Evolutionary conservation across 352 stramenopile genomes (phyloP).

Genomic region (Globisporangium camurandrum): DNA sequence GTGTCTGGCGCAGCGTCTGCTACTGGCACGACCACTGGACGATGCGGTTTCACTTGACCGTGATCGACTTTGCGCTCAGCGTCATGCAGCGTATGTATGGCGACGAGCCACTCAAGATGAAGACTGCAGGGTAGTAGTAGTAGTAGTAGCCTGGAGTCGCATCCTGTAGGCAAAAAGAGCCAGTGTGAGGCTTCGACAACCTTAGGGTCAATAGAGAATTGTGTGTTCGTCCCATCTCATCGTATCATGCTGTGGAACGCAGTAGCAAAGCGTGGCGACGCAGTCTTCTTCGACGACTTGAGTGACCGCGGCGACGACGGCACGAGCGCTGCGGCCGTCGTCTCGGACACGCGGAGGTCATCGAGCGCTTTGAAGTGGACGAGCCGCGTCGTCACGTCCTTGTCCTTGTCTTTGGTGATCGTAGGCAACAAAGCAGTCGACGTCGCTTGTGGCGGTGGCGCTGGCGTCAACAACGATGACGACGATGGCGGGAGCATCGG

Average conservation of each 20-base stretch:
- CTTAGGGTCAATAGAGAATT: not conserved
- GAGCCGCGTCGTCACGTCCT: conserved; percentile 9
- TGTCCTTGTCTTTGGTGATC: too few relatives aligned
- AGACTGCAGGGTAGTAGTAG: conserved; percentile 26
- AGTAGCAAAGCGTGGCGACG: conserved; percentile 27
- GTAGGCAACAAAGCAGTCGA: conserved; percentile 12
- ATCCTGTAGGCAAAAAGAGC: too few relatives aligned
- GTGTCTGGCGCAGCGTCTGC: conserved; percentile 13
- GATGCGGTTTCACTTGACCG: conserved; percentile 44
- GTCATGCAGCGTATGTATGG: conserved; percentile 30
- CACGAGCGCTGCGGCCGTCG: conserved; percentile 18
- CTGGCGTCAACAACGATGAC: not conserved
- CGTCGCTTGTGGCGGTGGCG: not conserved
- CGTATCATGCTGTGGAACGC: conserved; percentile 41
- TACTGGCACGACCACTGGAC: conserved; percentile 70
- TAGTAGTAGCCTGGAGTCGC: too few relatives aligned
- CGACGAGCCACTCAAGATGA: conserved; percentile 27
- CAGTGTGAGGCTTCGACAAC: too few relatives aligned
- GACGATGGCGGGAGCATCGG: not conserved
- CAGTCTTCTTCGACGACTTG: conserved; percentile 39
- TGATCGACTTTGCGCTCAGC: conserved; percentile 50
- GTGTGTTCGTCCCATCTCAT: conserved; percentile 2
- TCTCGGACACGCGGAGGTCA: conserved; percentile 20
- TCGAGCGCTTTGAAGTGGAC: conserved; percentile 13
- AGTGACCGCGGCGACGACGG: conserved; percentile 32